Percentiles rank a stretch among this genome's conserved stretches.
Conservation (phyloP, 2,329 filamentous ascomycete genomes). For the Fusarium caatingaense region DNA sequence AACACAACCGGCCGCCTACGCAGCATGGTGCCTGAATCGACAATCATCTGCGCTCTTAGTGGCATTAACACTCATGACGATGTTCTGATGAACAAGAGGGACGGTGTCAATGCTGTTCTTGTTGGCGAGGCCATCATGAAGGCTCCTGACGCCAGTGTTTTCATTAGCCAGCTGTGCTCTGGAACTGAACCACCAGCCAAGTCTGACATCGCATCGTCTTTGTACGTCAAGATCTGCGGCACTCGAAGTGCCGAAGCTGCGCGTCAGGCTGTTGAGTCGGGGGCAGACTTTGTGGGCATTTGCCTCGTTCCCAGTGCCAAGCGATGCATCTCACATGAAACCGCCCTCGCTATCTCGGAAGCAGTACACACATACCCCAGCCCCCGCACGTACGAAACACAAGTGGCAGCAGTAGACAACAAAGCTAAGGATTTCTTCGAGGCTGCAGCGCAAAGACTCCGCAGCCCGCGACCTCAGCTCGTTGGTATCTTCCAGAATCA, state of each 20-base stretch:
- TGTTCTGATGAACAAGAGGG: slow-evolving; percentile 86
- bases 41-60: slow-evolving; percentile 92
- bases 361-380: slow-evolving; percentile 76
- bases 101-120: slow-evolving; percentile 91
- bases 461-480: slow-evolving; percentile 74
- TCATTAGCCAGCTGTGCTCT: slow-evolving; percentile 86
- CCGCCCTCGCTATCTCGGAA: slow-evolving; percentile 82
- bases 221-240: slow-evolving; percentile 94
- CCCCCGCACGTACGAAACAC: slow-evolving; percentile 52
- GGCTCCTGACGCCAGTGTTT: slow-evolving; percentile 81
- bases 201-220: slow-evolving; percentile 54
- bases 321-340: slow-evolving; percentile 81
- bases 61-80: slow-evolving; percentile 92
- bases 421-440: slow-evolving; percentile 77
- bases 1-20: slow-evolving; percentile 90
- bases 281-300: slow-evolving; percentile 93
- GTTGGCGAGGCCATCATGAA: slow-evolving; percentile 98
- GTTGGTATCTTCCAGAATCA: slow-evolving; percentile 97
- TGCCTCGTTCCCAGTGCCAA: slow-evolving; percentile 86
- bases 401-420: slow-evolving; percentile 45
- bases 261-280: slow-evolving; percentile 81
- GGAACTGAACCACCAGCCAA: slow-evolving; percentile 55
- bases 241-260: slow-evolving; percentile 87
- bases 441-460: slow-evolving; percentile 60
- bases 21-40: slow-evolving; percentile 84